Base-by-base conservation (phyloP, 2,329 filamentous ascomycete species). In the Fonsecaea pugnacius region DNA sequence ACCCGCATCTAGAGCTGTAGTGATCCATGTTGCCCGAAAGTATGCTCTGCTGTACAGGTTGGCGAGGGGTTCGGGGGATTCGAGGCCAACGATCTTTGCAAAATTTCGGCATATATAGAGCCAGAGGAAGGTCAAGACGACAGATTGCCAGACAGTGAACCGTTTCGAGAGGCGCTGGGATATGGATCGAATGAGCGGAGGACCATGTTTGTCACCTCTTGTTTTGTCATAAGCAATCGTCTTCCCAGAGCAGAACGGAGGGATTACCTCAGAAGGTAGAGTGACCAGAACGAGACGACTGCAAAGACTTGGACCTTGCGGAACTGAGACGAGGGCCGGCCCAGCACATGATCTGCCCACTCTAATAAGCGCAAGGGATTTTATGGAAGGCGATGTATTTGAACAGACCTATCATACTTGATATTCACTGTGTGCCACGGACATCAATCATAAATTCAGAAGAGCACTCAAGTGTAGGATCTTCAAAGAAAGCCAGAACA, bases 1-100 rank as follows among this genome's bases (percentile, higher is more conserved):
- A 1, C 95, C 95, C 5, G 95, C 95, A 72, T 99, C 95, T 66
- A 99, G 79, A 0, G 92, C 95, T 0, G 95, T 99, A 59, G 95
- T 88, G 16, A 98, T 87, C 95, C 95, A 99, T 74, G 95, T 99
- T 61, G 95, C 95, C 55, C 95, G 89, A 76, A 96, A 99, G 79
- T 96, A 99, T 32, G 91, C 88, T 58, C 91, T 84, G 60, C 91
- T 92, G 79, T 99, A 99, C 75, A 98, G 89, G 74, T 96, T 96
- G 33, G 93, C 90, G 73, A 99, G 84, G 21, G 95, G 95, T 73
- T 99, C 95, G 3, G 95, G 94, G 70, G 90, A 93, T 70, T 96
- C 92, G 58, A 99, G 86, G 3, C 92, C 91, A 63, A 96, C 85
- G 4, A 99, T 86, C 69, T 96, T 96, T 75, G 91, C 93, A 72